A percentile compares a stretch with the other conserved stretches of the same genome.
Evolutionary conservation across 805 yeast species (phyloP).

Genomic region (Millerago galiae): DNA sequence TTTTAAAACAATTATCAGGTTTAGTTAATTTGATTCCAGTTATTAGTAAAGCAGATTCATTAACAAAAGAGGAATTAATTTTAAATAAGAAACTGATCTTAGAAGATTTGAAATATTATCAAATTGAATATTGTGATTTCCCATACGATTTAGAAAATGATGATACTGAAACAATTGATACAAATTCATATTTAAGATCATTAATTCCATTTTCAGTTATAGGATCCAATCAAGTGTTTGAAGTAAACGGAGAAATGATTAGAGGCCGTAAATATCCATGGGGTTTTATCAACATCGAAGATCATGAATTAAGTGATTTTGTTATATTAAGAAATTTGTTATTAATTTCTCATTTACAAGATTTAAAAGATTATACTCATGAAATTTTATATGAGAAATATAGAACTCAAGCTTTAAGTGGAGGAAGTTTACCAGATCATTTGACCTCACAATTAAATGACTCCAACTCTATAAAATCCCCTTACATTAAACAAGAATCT

Average conservation of each 20-base stretch:
- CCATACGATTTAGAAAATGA: constrained; percentile 50
- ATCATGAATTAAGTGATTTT: constrained; percentile 75
- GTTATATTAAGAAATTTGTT: constrained; percentile 72
- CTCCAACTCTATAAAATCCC: constrained; percentile 13
- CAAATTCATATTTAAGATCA: constrained; percentile 57
- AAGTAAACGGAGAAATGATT: constrained; percentile 34
- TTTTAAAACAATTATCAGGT: constrained; percentile 71
- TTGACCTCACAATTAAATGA: constrained; percentile 23
- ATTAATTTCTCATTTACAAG: constrained; percentile 78
- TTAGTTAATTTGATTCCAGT: constrained; percentile 84
- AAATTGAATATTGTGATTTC: constrained; percentile 69
- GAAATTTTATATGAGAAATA: constrained; percentile 83
- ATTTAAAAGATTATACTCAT: constrained; percentile 83
- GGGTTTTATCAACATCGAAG: constrained; percentile 57
- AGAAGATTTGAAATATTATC: constrained; percentile 68
- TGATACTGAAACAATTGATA: constrained; percentile 59
- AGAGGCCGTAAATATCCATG: constrained; percentile 53
- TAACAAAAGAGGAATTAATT: constrained; percentile 71
- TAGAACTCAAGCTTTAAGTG: constrained; percentile 79
- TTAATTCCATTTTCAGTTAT: constrained; percentile 63
- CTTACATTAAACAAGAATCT: constrained; percentile 21
- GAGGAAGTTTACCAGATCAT: constrained; percentile 36
- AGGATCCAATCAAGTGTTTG: constrained; percentile 60
- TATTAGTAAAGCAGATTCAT: constrained; percentile 78
- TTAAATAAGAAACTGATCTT: constrained; percentile 66